Conservation (phyloP, 2,329 filamentous ascomycete genomes). For the Paraconiothyrium sp. region DNA sequence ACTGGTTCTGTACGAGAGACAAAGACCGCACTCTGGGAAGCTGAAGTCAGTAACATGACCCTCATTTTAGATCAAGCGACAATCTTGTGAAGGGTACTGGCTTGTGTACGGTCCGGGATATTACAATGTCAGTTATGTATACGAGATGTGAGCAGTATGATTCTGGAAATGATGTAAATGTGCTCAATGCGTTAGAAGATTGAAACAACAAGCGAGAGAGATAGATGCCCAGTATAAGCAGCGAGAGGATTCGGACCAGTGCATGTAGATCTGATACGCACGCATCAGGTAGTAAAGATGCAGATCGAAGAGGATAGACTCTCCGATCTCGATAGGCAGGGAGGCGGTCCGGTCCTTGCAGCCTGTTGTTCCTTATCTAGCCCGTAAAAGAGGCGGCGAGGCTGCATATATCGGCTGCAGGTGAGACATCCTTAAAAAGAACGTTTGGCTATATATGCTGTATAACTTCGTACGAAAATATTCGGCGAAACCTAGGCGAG, state of each 20-base stretch:
- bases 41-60: not conserved
- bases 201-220: not conserved
- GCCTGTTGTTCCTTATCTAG: not conserved
- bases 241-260: not conserved
- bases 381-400: not conserved
- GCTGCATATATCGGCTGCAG: slow-evolving; percentile 2
- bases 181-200: not conserved
- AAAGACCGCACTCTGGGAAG: too few relatives aligned
- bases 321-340: not conserved
- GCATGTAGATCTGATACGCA: not conserved
- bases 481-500: not conserved
- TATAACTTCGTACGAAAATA: slow-evolving; percentile 1
- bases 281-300: not conserved
- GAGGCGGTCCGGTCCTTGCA: not conserved
- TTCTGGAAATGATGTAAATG: not conserved
- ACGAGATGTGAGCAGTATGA: not conserved
- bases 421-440: not conserved
- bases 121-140: not conserved
- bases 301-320: not conserved
- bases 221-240: not conserved
- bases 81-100: not conserved
- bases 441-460: not conserved
- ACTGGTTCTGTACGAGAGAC: too few relatives aligned
- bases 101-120: not conserved
- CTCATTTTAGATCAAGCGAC: not conserved